These are phyloP conservation scores for Noccaea caerulescens DNA, from an alignment of 345 rosid genomes.

Conservation along the genomic window DNA sequence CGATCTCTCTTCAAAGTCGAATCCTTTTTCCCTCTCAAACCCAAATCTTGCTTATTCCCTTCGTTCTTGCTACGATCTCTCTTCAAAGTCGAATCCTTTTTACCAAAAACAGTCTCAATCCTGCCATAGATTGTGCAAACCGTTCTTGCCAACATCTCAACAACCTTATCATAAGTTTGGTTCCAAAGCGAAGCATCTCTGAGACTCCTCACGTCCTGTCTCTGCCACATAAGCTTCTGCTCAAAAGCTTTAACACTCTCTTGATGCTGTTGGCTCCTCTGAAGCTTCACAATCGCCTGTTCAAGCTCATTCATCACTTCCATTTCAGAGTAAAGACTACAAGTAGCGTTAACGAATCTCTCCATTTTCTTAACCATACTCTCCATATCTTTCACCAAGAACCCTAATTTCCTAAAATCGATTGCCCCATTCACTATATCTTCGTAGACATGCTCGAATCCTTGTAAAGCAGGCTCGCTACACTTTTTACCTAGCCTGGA, in stretches of 20 bases:
- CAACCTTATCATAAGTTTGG: constrained; percentile 86
- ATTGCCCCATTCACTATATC: constrained; percentile 77
- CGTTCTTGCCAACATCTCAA: constrained; percentile 86
- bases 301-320: constrained; percentile 91
- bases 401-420: constrained; percentile 79
- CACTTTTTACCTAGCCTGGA: constrained; percentile 94
- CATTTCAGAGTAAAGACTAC: constrained; percentile 79
- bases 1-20: constrained; percentile 51
- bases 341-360: constrained; percentile 72
- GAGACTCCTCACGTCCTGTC: constrained; percentile 85
- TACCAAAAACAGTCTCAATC: constrained; percentile 67
- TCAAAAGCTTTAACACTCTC: constrained; percentile 82
- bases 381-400: constrained; percentile 93
- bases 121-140: constrained; percentile 83
- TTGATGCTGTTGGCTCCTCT: constrained; percentile 69
- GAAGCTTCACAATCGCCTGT: constrained; percentile 80
- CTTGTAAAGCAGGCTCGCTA: constrained; percentile 83
- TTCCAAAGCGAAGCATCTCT: constrained; percentile 90
- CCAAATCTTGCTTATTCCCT: constrained; percentile 46
- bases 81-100: constrained; percentile 43
- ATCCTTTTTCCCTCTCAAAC: constrained; percentile 42
- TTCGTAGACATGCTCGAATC: constrained; percentile 92
- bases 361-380: constrained; percentile 90
- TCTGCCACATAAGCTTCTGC: constrained; percentile 97
- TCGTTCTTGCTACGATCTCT: constrained; percentile 58